phyloP scores from a whole-genome alignment of 108 stramenopile species.

The Nannochloropsis gaditana region DNA sequence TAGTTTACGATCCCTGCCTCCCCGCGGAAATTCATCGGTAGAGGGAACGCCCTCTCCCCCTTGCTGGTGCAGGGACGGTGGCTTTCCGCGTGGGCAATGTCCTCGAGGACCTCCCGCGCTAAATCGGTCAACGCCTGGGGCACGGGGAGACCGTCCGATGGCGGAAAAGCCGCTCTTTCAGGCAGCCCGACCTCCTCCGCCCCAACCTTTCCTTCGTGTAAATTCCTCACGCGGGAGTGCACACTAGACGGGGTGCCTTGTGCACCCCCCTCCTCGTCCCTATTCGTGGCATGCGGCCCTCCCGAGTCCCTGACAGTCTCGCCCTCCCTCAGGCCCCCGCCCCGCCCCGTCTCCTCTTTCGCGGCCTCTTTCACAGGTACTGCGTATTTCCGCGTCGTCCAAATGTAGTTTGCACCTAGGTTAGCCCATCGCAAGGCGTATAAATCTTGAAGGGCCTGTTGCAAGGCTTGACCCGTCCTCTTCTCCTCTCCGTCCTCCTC shows the following conservation, averaged over 20 bases:
- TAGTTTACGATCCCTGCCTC: background rate
- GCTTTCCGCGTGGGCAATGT: background rate
- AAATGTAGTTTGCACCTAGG: background rate
- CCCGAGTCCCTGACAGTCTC: background rate
- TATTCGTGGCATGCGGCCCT: background rate
- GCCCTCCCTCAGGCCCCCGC: background rate
- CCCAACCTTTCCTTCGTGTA: no score
- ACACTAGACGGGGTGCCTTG: background rate
- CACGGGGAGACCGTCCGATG: background rate
- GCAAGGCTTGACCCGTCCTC: background rate
- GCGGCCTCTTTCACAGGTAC: background rate
- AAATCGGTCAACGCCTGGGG: background rate
- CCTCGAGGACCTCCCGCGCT: background rate
- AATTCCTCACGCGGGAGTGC: background rate
- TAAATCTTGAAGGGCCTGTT: background rate
- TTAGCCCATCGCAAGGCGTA: background rate
- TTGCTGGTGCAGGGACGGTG: background rate
- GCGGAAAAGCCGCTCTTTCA: no score
- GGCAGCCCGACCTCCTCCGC: no score
- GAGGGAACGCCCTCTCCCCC: background rate
- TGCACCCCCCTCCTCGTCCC: background rate
- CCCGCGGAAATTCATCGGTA: background rate
- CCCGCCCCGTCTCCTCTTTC: background rate
- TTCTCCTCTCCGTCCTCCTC: background rate
- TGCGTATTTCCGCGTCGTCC: conserved; percentile 8